Evolutionary conservation across 1,284 basidiomycete species (phyloP), one percentile per base, ranked within the genome.

Genomic region (Ganoderma sinense): DNA sequence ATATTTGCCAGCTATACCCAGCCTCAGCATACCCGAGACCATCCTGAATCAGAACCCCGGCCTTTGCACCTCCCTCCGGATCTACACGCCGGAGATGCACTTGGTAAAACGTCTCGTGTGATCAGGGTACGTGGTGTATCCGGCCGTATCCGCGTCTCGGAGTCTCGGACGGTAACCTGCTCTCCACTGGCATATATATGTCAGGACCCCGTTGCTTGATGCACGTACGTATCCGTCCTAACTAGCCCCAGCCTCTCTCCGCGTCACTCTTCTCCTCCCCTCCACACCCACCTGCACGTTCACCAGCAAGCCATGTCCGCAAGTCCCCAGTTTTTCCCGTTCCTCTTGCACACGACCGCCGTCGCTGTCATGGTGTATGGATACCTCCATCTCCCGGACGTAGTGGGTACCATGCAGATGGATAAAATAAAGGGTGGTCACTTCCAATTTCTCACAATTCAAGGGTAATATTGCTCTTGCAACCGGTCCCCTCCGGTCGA

Each of bases 371-470:
- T 90, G 86, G 73, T 81, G 0, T 87, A 85, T 75, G 88, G 87
- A 0, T 89, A 83, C 72, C 72, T 78, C 4, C 78, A 80, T 43
- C 77, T 89, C 20, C 74, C 78, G 63, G 72, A 74, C 4, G 72
- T 86, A 18, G 72, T 79, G 8, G 78, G 84, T 23, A 78, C 84
- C 69, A 72, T 75, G 2, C 84, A 80, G 74, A 84, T 91, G 41
- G 67, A 73, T 4, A 71, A 73, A 1, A 87, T 88, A 75, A 88
- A 85, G 71, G 91, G 91, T 26, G 93, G 92, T 0, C 88, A 90
- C 72, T 85, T 86, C 61, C 90, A 91, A 77, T 95, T 88, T 76
- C 80, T 96, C 64, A 95, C 94, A 0, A 92, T 94, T 70, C 89
- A 93, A 80, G 92, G 91, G 93, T 91, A 39, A 6, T n/a, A 26